Percentiles rank a stretch among this genome's conserved stretches.
Evolutionary conservation across 2,329 filamentous ascomycete genomes (phyloP).

Genomic region (Calonectria henricotiae): DNA sequence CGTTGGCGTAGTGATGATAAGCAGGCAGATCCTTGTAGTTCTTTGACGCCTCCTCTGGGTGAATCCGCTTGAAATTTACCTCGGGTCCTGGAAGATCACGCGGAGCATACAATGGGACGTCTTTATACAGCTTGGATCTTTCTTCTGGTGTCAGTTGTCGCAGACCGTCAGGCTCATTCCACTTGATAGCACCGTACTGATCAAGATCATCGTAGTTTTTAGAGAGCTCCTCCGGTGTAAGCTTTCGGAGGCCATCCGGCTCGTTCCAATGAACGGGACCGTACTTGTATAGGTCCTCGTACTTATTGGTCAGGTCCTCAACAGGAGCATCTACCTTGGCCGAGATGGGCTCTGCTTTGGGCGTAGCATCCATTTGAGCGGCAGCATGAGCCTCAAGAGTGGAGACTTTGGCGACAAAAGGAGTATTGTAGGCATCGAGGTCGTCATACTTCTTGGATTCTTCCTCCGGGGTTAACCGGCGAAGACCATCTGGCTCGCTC

Average conservation of each 20-base stretch:
- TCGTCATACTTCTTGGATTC: conserved; percentile 57
- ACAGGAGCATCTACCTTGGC: conserved; percentile 55
- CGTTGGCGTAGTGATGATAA: conserved; percentile 53
- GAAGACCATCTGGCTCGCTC: conserved; percentile 56
- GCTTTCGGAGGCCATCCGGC: conserved; percentile 59
- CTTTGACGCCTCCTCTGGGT: conserved; percentile 55
- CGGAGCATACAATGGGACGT: conserved; percentile 57
- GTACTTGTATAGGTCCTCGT: conserved; percentile 64
- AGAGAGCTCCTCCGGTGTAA: conserved; percentile 56
- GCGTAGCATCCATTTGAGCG: conserved; percentile 52
- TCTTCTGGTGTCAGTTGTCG: conserved; percentile 56
- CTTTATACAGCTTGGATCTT: conserved; percentile 60
- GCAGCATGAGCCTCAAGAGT: conserved; percentile 52
- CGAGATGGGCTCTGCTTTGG: conserved; percentile 59
- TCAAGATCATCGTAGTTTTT: conserved; percentile 61
- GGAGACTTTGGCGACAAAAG: conserved; percentile 57
- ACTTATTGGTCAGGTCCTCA: conserved; percentile 54
- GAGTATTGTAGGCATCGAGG: conserved; percentile 57
- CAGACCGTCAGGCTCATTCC: conserved; percentile 60
- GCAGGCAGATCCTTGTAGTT: conserved; percentile 53
- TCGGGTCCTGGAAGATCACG: conserved; percentile 44
- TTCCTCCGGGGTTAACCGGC: conserved; percentile 52
- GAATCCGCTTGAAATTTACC: conserved; percentile 38
- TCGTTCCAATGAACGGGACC: conserved; percentile 59
- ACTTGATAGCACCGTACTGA: conserved; percentile 57